phyloP scores from a whole-genome alignment of 441 rosid species.

The Aleurites moluccanus region DNA sequence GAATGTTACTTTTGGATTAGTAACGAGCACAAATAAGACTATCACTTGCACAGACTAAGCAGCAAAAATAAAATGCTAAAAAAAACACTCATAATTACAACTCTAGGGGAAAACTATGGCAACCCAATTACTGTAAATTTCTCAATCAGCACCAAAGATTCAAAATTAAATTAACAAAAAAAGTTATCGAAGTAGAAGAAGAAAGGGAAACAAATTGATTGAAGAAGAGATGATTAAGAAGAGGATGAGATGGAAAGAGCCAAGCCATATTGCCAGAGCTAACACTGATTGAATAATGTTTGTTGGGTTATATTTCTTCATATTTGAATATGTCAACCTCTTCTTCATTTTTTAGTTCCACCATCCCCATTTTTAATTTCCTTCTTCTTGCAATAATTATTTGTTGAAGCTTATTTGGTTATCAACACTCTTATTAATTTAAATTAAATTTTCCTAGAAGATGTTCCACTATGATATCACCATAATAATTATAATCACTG shows the following conservation, averaged over 20 bases:
- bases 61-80: no score
- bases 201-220: constrained; percentile 43
- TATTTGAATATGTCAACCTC: constrained; percentile 17
- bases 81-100: not conserved
- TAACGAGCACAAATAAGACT: constrained; percentile 10
- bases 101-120: not conserved
- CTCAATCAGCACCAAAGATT: not conserved
- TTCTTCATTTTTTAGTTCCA: not conserved
- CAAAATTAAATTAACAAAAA: not conserved
- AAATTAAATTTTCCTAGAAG: no score
- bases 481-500: no score
- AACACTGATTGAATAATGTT: constrained; percentile 30
- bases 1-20: not conserved
- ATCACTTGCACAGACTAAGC: constrained; percentile 2
- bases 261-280: constrained; percentile 63
- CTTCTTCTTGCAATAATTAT: not conserved
- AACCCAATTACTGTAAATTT: not conserved
- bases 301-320: constrained; percentile 34
- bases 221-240: constrained; percentile 39
- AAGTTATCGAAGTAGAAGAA: not conserved
- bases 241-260: constrained; percentile 61
- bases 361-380: not conserved
- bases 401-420: no score
- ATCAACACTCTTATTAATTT: no score
- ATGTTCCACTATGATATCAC: no score